phyloP scores from a whole-genome alignment of 768 basidiomycete genomes.

The Amylocystis lapponica region DNA sequence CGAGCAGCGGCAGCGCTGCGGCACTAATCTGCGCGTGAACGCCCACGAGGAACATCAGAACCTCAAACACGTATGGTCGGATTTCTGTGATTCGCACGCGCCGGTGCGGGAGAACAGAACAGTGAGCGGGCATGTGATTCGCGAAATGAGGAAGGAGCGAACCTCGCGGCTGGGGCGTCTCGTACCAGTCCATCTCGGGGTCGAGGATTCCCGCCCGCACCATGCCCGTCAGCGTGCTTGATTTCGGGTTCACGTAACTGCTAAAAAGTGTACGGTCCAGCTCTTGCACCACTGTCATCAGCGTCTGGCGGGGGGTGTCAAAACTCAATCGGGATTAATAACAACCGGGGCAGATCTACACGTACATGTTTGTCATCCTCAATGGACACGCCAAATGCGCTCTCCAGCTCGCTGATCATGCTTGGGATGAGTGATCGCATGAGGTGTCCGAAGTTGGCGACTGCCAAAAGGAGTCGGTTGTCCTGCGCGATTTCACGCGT shows the following conservation, averaged over 20 bases:
- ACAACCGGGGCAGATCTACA: constrained; percentile 8
- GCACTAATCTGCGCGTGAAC: constrained; percentile 88
- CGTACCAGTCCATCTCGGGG: constrained; percentile 86
- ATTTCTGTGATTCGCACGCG: constrained; percentile 60
- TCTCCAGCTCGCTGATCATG: constrained; percentile 78
- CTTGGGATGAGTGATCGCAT: constrained; percentile 64
- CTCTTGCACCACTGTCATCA: constrained; percentile 73
- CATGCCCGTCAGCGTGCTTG: constrained; percentile 57
- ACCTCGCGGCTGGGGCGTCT: constrained; percentile 91
- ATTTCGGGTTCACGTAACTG: constrained; percentile 79
- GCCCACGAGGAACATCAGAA: constrained; percentile 81
- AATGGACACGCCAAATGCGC: constrained; percentile 65
- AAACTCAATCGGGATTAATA: neutral
- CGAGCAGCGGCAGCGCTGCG: constrained; percentile 72
- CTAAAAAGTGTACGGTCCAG: constrained; percentile 89
- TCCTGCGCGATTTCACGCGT: constrained; percentile 61
- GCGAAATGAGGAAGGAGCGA: constrained; percentile 21
- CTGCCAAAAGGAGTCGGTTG: constrained; percentile 77
- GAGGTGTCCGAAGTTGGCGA: constrained; percentile 84
- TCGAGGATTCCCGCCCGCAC: constrained; percentile 78
- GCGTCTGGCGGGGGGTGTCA: constrained; percentile 38
- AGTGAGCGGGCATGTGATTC: neutral
- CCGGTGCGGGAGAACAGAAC: constrained; percentile 1
- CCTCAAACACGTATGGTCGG: constrained; percentile 89
- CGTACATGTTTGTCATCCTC: constrained; percentile 66